Evolutionary conservation across 805 yeast species (phyloP).

Genomic region (Sugiyamaella chiloensis): DNA sequence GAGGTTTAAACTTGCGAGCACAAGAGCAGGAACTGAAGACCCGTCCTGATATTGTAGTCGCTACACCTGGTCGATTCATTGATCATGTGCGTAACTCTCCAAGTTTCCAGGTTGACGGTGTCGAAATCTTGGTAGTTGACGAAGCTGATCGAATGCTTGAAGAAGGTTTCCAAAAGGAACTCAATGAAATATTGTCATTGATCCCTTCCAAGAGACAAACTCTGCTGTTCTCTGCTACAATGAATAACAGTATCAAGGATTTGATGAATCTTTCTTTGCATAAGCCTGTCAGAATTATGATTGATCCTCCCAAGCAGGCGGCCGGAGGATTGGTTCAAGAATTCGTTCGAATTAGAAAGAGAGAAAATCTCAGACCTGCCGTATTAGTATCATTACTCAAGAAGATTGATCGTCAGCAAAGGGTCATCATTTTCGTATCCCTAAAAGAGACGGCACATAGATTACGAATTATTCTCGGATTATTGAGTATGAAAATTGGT

Average conservation of each 20-base stretch:
- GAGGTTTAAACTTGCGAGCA: slow-evolving; percentile 92
- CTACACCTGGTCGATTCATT: slow-evolving; percentile 98
- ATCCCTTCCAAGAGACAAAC: slow-evolving; percentile 93
- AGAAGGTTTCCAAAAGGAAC: slow-evolving; percentile 96
- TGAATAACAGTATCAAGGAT: slow-evolving; percentile 90
- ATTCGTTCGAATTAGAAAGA: slow-evolving; percentile 87
- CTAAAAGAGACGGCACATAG: slow-evolving; percentile 89
- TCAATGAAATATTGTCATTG: slow-evolving; percentile 82
- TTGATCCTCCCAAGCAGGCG: slow-evolving; percentile 93
- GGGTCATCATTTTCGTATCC: slow-evolving; percentile 87
- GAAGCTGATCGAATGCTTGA: slow-evolving; percentile 99
- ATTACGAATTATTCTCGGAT: slow-evolving; percentile 76
- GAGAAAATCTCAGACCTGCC: slow-evolving; percentile 83
- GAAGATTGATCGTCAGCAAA: slow-evolving; percentile 61
- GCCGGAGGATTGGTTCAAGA: slow-evolving; percentile 90
- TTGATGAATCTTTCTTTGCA: slow-evolving; percentile 83
- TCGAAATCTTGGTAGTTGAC: slow-evolving; percentile 89
- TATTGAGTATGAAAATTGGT: slow-evolving; percentile 74
- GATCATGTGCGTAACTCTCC: slow-evolving; percentile 96
- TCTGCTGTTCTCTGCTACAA: slow-evolving; percentile 91
- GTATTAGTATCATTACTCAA: slow-evolving; percentile 68
- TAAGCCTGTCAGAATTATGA: slow-evolving; percentile 91
- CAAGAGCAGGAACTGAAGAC: slow-evolving; percentile 92
- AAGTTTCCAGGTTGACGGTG: slow-evolving; percentile 82
- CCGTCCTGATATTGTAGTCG: slow-evolving; percentile 94